Percentiles rank a stretch among this genome's conserved stretches.
Evolutionary conservation across 1,139 yeast genomes (phyloP).

Genomic region (Kodamaea sp.): DNA sequence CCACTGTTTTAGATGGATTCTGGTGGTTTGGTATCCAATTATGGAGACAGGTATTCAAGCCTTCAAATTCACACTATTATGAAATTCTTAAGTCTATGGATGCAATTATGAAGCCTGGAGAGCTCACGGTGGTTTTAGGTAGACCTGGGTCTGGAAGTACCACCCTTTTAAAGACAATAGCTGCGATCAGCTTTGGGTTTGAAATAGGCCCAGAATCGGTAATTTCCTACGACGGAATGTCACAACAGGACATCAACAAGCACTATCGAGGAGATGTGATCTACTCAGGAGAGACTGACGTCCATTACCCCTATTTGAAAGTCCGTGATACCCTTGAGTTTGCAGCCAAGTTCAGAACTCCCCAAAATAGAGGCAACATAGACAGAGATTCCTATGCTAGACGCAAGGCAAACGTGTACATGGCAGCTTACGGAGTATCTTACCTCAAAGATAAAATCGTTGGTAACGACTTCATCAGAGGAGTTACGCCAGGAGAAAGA

Average conservation of each 20-base stretch:
- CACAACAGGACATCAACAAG: slow-evolving; percentile 19
- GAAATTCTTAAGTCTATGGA: slow-evolving; percentile 70
- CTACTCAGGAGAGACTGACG: slow-evolving; percentile 29
- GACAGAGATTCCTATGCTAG: slow-evolving; percentile 20
- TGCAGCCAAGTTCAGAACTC: slow-evolving; percentile 29
- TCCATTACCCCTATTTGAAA: slow-evolving; percentile 27
- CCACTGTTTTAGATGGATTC: slow-evolving; percentile 60
- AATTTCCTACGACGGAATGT: slow-evolving; percentile 29
- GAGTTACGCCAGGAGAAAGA: slow-evolving; percentile 29
- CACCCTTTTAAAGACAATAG: slow-evolving; percentile 69
- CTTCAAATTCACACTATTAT: slow-evolving; percentile 30
- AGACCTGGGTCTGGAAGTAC: slow-evolving; percentile 89
- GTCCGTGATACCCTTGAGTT: slow-evolving; percentile 31
- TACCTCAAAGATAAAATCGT: slow-evolving; percentile 24
- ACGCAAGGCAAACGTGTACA: slow-evolving; percentile 22
- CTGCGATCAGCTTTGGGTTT: slow-evolving; percentile 74
- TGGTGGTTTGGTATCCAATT: slow-evolving; percentile 18
- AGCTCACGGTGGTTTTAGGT: slow-evolving; percentile 73
- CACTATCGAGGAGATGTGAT: slow-evolving; percentile 31
- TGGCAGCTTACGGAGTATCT: slow-evolving; percentile 24
- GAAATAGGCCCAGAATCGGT: slow-evolving; percentile 52
- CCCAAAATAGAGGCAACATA: slow-evolving; percentile 26
- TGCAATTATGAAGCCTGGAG: slow-evolving; percentile 68
- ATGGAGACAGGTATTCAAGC: slow-evolving; percentile 20
- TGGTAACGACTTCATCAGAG: slow-evolving; percentile 26